Conservation (phyloP, 192 early-diverging fungal species). For the Helicostylum pulchrum region DNA sequence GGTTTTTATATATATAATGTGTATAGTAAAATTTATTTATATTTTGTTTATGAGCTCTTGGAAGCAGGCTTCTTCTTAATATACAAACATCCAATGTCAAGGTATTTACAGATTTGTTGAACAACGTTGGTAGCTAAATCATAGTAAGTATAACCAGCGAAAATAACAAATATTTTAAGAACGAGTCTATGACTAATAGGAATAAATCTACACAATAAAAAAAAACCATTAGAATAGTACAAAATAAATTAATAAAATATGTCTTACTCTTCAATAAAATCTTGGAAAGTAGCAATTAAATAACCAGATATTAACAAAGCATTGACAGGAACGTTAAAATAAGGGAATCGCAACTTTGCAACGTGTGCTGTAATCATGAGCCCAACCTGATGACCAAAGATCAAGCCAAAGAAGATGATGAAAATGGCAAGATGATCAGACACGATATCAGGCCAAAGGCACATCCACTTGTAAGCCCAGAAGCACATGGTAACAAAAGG, state of each 20-base stretch:
- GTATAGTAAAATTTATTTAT: too few relatives aligned
- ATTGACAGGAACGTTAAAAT: constrained; percentile 55
- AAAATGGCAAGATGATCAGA: constrained; percentile 66
- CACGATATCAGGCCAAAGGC: constrained; percentile 64
- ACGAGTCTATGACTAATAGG: constrained; percentile 23
- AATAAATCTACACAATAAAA: constrained; percentile 23
- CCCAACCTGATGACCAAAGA: constrained; percentile 80
- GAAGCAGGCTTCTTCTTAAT: constrained; percentile 61
- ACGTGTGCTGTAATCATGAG: constrained; percentile 86
- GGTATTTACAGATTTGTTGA: constrained; percentile 67
- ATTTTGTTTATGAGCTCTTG: too few relatives aligned
- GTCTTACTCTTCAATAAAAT: constrained; percentile 42
- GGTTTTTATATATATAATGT: too few relatives aligned
- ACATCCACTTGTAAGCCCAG: constrained; percentile 63
- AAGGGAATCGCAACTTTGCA: constrained; percentile 78
- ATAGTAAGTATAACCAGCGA: constrained; percentile 48
- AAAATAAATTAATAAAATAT: constrained; percentile 4
- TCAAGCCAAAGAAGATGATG: constrained; percentile 63
- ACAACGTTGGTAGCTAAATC: constrained; percentile 71
- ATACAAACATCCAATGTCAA: constrained; percentile 77
- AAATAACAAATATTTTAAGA: constrained; percentile 8
- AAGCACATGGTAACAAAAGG: constrained; percentile 58
- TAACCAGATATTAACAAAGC: constrained; percentile 62
- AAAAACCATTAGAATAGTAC: constrained; percentile 6
- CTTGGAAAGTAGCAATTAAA: constrained; percentile 53